Conservation (phyloP, 2,329 filamentous ascomycete species). For the Cordyceps tenuipes region DNA sequence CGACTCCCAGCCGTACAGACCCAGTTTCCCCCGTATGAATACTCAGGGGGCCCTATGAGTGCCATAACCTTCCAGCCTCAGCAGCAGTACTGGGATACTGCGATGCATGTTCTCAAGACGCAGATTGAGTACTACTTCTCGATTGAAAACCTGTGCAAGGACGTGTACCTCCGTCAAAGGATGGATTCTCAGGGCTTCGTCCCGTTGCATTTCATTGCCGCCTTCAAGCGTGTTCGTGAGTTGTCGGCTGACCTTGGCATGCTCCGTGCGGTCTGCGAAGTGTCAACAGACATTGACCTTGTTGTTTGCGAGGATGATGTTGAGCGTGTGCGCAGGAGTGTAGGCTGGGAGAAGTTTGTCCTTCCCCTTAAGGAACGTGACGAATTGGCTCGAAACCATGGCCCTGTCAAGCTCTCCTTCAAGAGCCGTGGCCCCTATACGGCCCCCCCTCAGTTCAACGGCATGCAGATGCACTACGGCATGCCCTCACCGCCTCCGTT, state of each 20-base stretch:
- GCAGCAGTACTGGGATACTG: conserved; percentile 48
- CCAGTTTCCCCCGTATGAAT: conserved; percentile 31
- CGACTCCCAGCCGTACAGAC: conserved; percentile 30
- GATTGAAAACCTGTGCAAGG: conserved; percentile 89
- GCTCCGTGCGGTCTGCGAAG: conserved; percentile 65
- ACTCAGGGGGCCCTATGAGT: conserved; percentile 31
- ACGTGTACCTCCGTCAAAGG: conserved; percentile 75
- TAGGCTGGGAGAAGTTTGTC: conserved; percentile 76
- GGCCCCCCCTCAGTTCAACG: conserved; percentile 24
- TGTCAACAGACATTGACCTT: conserved; percentile 66
- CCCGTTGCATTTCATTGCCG: conserved; percentile 65
- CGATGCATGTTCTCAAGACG: conserved; percentile 34
- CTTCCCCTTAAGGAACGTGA: conserved; percentile 64
- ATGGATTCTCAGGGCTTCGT: conserved; percentile 98
- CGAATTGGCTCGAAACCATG: conserved; percentile 63
- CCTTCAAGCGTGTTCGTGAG: conserved; percentile 65
- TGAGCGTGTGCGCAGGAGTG: conserved; percentile 66
- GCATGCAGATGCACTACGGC: conserved; percentile 24
- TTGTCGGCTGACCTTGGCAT: conserved; percentile 55
- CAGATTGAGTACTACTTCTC: conserved; percentile 93
- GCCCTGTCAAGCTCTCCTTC: conserved; percentile 38
- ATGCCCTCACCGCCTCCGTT: conserved; percentile 23
- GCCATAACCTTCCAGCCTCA: conserved; percentile 26
- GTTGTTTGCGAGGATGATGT: conserved; percentile 65
- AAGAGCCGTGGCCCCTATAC: conserved; percentile 25